phyloP scores from a whole-genome alignment of 2,329 filamentous ascomycete species.

The Cryphonectria naterciae region DNA sequence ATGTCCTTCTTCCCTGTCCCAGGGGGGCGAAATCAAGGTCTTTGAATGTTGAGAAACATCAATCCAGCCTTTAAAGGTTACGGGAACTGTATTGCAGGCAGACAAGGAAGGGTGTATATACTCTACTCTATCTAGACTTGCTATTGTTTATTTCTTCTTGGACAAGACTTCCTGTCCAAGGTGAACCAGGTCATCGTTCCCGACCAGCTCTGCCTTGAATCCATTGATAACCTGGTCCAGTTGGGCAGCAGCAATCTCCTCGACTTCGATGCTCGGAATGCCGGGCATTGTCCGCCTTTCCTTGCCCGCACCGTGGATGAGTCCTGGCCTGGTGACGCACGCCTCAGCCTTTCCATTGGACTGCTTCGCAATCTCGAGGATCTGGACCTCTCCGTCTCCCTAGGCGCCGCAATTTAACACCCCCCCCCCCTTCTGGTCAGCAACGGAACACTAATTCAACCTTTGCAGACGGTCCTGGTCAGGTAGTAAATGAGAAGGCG shows the following conservation, averaged over 20 bases:
- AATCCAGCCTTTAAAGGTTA: too few species aligned
- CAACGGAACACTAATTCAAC: background rate
- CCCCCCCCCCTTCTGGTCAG: background rate
- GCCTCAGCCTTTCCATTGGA: constrained; percentile 43
- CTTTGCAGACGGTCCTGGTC: background rate
- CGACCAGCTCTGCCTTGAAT: constrained; percentile 51
- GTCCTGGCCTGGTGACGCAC: constrained; percentile 46
- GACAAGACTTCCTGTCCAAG: constrained; percentile 37
- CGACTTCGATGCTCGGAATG: constrained; percentile 42
- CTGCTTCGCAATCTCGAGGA: constrained; percentile 47
- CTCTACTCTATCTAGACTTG: background rate
- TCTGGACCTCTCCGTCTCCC: constrained; percentile 51
- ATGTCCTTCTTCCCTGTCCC: background rate
- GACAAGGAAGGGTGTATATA: background rate
- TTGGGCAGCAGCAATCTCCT: constrained; percentile 47
- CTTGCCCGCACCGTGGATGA: constrained; percentile 38
- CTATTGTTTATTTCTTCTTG: background rate
- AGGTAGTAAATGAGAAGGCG: background rate
- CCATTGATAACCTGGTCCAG: constrained; percentile 50
- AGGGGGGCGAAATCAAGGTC: too few species aligned
- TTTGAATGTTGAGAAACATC: background rate
- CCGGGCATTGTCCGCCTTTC: constrained; percentile 34
- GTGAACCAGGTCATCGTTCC: constrained; percentile 46
- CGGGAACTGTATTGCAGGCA: background rate
- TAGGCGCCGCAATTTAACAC: constrained; percentile 31